A percentile compares a stretch with the other conserved stretches of the same genome.
Evolutionary conservation across 2,329 filamentous ascomycete species (phyloP).

Genomic region (Fusarium sp.): DNA sequence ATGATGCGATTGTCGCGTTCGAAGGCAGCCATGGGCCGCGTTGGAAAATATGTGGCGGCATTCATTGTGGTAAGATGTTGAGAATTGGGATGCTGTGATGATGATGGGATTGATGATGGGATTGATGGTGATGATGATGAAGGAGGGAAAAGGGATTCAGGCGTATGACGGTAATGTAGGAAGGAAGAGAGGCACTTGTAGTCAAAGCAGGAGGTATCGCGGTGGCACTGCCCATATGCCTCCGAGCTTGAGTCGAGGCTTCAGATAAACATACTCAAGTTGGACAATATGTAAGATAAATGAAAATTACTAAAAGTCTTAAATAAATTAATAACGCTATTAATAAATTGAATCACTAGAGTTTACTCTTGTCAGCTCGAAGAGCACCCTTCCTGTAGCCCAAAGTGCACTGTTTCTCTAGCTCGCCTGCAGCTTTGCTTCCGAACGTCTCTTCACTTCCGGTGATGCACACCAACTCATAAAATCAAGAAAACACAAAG

Average conservation of each 20-base stretch:
- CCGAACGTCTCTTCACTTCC: fast-evolving
- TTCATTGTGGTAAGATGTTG: not conserved
- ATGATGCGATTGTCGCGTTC: not conserved
- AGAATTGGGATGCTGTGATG: not conserved
- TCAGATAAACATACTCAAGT: not conserved
- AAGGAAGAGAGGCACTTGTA: not conserved
- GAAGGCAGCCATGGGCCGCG: not conserved
- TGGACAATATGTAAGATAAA: fast-evolving
- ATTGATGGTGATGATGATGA: not conserved
- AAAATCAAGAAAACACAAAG: fast-evolving
- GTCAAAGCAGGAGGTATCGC: not conserved
- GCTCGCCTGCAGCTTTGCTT: not conserved
- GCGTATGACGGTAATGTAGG: fast-evolving
- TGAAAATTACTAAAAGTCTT: not conserved
- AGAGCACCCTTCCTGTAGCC: not conserved
- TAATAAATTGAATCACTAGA: too few relatives aligned
- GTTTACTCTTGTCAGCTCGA: not conserved
- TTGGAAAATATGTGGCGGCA: too few relatives aligned
- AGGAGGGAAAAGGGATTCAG: fast-evolving
- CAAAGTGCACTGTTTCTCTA: not conserved
- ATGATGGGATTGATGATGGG: not conserved
- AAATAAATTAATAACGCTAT: fast-evolving
- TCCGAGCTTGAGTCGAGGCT: not conserved
- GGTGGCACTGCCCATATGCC: not conserved
- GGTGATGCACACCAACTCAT: fast-evolving